Conservation (phyloP, 2,329 filamentous ascomycete genomes). For the Scortechinia acanthostroma region DNA sequence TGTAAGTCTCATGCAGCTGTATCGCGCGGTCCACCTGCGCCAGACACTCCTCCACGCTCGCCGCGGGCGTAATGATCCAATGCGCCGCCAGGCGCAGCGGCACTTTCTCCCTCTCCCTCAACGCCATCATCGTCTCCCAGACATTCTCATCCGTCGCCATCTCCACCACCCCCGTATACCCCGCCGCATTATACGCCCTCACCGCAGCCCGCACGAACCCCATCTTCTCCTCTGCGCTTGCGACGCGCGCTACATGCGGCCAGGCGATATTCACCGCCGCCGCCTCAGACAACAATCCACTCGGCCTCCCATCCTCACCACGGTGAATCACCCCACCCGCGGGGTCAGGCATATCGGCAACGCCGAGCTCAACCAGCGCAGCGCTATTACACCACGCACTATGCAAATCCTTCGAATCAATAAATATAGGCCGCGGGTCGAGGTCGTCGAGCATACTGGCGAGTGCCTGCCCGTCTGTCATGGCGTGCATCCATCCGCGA, state of each 20-base stretch:
- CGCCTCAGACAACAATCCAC: constrained; percentile 43
- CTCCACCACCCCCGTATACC: constrained; percentile 46
- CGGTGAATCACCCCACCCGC: constrained; percentile 42
- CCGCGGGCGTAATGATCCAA: constrained; percentile 41
- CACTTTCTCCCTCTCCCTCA: constrained; percentile 21
- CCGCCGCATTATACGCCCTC: constrained; percentile 34
- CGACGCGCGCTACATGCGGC: constrained; percentile 39
- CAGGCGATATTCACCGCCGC: constrained; percentile 44
- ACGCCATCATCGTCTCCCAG: constrained; percentile 38
- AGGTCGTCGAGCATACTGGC: constrained; percentile 41
- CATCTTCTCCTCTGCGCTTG: constrained; percentile 36
- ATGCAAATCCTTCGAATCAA: constrained; percentile 49
- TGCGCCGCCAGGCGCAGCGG: constrained; percentile 43
- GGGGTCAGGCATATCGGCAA: constrained; percentile 32
- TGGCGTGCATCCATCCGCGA: constrained; percentile 46
- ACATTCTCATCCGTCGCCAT: constrained; percentile 51
- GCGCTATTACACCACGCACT: constrained; percentile 46
- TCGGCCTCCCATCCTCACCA: constrained; percentile 33
- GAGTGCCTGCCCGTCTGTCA: constrained; percentile 39
- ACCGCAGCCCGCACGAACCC: constrained; percentile 35
- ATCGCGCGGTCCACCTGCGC: constrained; percentile 40
- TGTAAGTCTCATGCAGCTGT: constrained; percentile 34
- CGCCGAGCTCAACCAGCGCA: constrained; percentile 38
- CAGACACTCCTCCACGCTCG: constrained; percentile 31
- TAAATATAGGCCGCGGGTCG: constrained; percentile 40